Evolutionary conservation across 371 early-diverging fungal species (phyloP).

Genomic region (Conidiobolus incongruus): DNA sequence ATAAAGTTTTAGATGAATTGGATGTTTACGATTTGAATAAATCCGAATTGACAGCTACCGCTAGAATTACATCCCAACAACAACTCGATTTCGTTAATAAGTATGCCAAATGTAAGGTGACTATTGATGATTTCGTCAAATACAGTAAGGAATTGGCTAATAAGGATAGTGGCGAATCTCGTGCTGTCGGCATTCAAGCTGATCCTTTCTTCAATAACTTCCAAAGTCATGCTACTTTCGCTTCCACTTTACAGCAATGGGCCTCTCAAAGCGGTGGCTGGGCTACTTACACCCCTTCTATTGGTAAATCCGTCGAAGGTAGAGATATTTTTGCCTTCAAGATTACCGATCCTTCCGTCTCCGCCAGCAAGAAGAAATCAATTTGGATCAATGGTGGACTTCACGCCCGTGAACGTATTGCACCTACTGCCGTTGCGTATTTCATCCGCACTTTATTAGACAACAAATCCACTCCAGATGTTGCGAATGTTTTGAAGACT

Average conservation of each 20-base stretch:
- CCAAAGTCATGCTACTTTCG: not conserved
- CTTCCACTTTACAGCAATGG: not conserved
- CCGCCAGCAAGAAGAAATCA: not conserved
- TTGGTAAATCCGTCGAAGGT: constrained; percentile 1
- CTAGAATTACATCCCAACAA: not conserved
- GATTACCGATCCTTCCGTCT: not conserved
- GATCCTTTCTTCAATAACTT: constrained; percentile 1
- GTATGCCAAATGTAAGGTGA: not conserved
- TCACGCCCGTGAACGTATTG: constrained; percentile 1
- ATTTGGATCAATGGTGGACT: not conserved
- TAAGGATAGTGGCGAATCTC: not conserved
- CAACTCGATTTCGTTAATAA: not conserved
- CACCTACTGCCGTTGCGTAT: not conserved
- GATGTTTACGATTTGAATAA: not conserved
- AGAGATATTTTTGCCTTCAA: constrained; percentile 3
- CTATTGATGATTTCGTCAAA: not conserved
- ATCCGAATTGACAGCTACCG: not conserved
- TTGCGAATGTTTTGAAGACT: not conserved
- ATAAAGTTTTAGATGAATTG: not conserved
- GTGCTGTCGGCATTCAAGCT: not conserved
- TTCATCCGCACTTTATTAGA: not conserved
- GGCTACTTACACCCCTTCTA: not conserved
- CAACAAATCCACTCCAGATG: not conserved
- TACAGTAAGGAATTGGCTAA: not conserved
- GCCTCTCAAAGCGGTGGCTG: not conserved